Percentiles rank a stretch among this genome's conserved stretches.
Conservation (phyloP, 352 stramenopile species). For the Pythium guiyangense region DNA sequence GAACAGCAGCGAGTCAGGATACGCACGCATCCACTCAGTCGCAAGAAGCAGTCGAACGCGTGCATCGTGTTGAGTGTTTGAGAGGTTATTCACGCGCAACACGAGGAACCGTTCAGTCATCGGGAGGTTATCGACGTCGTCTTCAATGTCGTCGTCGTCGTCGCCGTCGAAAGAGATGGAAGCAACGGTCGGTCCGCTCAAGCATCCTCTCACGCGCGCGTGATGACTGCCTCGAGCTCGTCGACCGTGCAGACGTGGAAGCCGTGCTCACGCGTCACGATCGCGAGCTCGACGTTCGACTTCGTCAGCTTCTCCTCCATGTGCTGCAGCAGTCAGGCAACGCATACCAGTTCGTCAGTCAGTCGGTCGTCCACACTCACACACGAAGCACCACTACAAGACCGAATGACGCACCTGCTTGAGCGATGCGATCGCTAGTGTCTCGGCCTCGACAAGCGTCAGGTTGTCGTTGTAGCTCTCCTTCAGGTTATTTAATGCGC, state of each 20-base stretch:
- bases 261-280: conserved; percentile 92
- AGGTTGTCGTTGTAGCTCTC: conserved; percentile 96
- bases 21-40: no score
- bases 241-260: conserved; percentile 94
- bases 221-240: conserved; percentile 92
- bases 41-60: no score
- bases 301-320: conserved; percentile 99
- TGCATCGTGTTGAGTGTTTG: no score
- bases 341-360: no score
- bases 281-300: conserved; percentile 98
- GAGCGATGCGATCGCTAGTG: conserved; percentile 93
- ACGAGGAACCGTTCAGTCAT: no score
- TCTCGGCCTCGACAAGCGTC: conserved; percentile 96
- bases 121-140: not conserved
- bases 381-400: no score
- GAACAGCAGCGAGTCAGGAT: no score
- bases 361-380: no score
- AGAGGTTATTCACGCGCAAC: no score
- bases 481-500: conserved; percentile 97
- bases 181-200: not conserved
- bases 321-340: conserved; percentile 56
- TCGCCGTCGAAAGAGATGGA: not conserved
- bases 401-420: conserved; percentile 68
- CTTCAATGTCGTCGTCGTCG: no score
- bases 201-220: conserved; percentile 56